Conservation (phyloP, 768 basidiomycete species). For the Termitomyces sp. region DNA sequence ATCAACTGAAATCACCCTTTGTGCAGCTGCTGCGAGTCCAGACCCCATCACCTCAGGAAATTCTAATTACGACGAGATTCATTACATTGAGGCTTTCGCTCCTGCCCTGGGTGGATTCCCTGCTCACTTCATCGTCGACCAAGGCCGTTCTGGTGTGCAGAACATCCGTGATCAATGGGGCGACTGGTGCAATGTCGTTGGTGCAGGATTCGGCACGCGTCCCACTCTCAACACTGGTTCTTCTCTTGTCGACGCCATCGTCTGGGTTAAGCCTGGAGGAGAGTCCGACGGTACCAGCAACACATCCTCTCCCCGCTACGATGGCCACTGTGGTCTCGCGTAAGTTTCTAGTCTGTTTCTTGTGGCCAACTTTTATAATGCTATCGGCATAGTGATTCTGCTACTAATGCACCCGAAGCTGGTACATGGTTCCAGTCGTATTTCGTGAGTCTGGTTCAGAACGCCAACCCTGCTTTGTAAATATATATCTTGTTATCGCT, state of each 20-base stretch:
- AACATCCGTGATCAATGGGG: conserved; percentile 60
- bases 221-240: conserved; percentile 56
- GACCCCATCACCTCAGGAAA: conserved; percentile 62
- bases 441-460: conserved; percentile 51
- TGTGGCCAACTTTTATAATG: conserved; percentile 4
- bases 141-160: conserved; percentile 62
- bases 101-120: conserved; percentile 50
- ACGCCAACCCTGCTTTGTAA: conserved; percentile 53
- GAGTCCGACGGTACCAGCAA: conserved; percentile 63
- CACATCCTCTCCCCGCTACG: conserved; percentile 50
- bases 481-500: not conserved
- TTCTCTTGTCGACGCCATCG: conserved; percentile 54
- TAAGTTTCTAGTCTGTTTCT: conserved; percentile 25
- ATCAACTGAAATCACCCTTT: conserved; percentile 25
- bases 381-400: conserved; percentile 40
- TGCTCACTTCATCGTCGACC: conserved; percentile 65
- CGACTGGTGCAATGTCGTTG: conserved; percentile 68
- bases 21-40: conserved; percentile 40
- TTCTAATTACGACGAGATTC: conserved; percentile 58
- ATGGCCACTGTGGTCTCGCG: conserved; percentile 46
- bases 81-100: conserved; percentile 55
- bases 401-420: conserved; percentile 55
- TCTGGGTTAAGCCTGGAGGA: conserved; percentile 69
- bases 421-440: conserved; percentile 69
- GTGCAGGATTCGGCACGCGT: conserved; percentile 58